A percentile compares a stretch with the other conserved stretches of the same genome.
Conservation (phyloP, 139 green algal genomes). For the Chlamydomonas schloesseri region DNA sequence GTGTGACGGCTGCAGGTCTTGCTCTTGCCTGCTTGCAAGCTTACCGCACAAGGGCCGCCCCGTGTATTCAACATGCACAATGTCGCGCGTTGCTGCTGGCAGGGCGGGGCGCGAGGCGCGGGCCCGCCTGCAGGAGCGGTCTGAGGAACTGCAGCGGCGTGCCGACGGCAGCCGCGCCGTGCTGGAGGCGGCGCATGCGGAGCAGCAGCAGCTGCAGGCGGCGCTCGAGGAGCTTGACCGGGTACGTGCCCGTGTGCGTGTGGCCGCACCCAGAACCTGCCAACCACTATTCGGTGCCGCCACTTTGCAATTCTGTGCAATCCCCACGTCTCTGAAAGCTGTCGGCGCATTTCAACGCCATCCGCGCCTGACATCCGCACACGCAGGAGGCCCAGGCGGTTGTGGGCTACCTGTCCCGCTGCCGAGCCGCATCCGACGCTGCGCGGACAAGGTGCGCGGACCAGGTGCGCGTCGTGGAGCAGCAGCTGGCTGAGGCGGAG, state of each 20-base stretch:
- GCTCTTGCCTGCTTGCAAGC: too few relatives aligned
- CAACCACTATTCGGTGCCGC: too few relatives aligned
- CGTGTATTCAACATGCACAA: too few relatives aligned
- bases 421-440: background rate
- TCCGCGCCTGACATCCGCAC: too few relatives aligned
- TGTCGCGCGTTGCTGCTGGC: too few relatives aligned
- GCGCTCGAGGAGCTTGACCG: background rate
- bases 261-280: too few relatives aligned
- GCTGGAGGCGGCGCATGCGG: background rate
- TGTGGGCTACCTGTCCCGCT: background rate
- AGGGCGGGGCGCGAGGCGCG: background rate
- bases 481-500: slow-evolving; percentile 20
- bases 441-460: background rate
- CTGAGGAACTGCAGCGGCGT: background rate
- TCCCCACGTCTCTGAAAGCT: too few relatives aligned
- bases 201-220: slow-evolving; percentile 6
- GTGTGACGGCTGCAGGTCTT: background rate
- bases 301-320: too few relatives aligned
- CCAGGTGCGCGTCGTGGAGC: background rate
- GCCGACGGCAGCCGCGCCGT: background rate
- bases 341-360: too few relatives aligned
- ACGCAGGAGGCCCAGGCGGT: slow-evolving; percentile 15
- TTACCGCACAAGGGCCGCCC: too few relatives aligned
- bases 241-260: background rate
- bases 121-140: background rate